A percentile compares a stretch with the other conserved stretches of the same genome.
These are phyloP conservation scores for Notholithocarpus densiflorus DNA, from an alignment of 306 rosid genomes.

Conservation along the genomic window DNA sequence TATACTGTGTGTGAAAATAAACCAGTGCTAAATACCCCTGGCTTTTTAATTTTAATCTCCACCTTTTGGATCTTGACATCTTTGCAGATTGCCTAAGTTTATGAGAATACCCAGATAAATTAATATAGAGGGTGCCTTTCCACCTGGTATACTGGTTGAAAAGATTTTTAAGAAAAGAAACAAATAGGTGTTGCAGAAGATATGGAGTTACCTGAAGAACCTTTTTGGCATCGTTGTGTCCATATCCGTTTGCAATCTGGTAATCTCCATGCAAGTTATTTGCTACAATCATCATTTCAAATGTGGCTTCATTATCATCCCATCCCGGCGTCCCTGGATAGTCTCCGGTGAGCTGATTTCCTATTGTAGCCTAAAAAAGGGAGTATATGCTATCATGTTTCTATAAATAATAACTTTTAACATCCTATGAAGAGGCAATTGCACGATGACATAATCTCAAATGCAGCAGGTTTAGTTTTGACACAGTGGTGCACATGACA, in stretches of 20 bases:
- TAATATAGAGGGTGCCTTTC: background rate
- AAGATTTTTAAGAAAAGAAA: background rate
- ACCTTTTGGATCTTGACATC: background rate
- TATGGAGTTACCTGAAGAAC: conserved; percentile 61
- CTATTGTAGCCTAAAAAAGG: conserved; percentile 56
- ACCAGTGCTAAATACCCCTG: background rate
- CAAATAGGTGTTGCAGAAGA: background rate
- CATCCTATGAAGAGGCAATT: conserved; percentile 6
- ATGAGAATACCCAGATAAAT: background rate
- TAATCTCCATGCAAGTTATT: conserved; percentile 82
- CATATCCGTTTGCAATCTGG: conserved; percentile 90
- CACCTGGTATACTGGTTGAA: background rate
- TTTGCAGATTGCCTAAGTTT: background rate
- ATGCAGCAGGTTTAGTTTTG: conserved; percentile 3
- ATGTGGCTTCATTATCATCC: conserved; percentile 82
- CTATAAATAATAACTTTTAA: conserved; percentile 6
- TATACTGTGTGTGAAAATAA: background rate
- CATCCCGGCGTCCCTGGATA: conserved; percentile 80
- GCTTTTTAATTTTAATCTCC: background rate
- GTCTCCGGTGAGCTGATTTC: conserved; percentile 64
- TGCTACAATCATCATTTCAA: conserved; percentile 58
- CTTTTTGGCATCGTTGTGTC: conserved; percentile 49
- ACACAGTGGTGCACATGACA: background rate
- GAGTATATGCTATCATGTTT: conserved; percentile 13
- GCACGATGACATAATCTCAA: background rate